Base-by-base conservation (phyloP, 495 filamentous ascomycete species). In the Aspergillus kassunensis region DNA sequence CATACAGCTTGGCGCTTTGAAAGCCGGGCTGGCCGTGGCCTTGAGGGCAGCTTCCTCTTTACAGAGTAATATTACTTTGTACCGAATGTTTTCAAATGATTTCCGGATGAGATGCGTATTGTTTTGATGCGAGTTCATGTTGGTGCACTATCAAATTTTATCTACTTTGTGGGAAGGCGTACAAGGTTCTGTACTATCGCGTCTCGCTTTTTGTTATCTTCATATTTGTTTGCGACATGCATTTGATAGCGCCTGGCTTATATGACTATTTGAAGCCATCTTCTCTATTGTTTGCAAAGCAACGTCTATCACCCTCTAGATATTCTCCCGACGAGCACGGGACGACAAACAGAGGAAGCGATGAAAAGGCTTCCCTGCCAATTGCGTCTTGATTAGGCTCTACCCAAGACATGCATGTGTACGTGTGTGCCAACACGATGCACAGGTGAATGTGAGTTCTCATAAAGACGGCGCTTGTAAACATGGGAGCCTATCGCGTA, bases 1-100 rank as follows among this genome's bases (percentile, higher is more conserved):
- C 90, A 44, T 98, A 98, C 70, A 97, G 90, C 64, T 75, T 98
- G 51, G 86, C 92, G 35, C 79, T 98, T 54, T 97, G 44, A 6
- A 19, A 9, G 11, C n/a, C n/a, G 19, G 11, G 18, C 27, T 34
- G 24, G 9, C n/a, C 12, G 6, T 37, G 9, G n/a, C n/a, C 5
- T 46, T 2, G 9, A 11, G 18, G 19, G 33, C 2, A 1, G 30
- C 11, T 27, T 9, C 15, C 13, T 23, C 15, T 44, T 37, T 11
- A 3, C 12, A 19, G 15, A 15, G 37, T 51, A 51, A n/a, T n/a
- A n/a, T n/a, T n/a, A n/a, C n/a, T 52, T 19, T 31, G 10, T 46
- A 24, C 29, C 19, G 12, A 15, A 34, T 46, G 43, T 46, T 46
- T 23, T 9, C 16, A 31, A 30, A 31, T 33, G 35, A 39, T 46